A percentile compares a stretch with the other conserved stretches of the same genome.
Evolutionary conservation across 2,329 filamentous ascomycete species (phyloP).

Genomic region (Botryotinia calthae): DNA sequence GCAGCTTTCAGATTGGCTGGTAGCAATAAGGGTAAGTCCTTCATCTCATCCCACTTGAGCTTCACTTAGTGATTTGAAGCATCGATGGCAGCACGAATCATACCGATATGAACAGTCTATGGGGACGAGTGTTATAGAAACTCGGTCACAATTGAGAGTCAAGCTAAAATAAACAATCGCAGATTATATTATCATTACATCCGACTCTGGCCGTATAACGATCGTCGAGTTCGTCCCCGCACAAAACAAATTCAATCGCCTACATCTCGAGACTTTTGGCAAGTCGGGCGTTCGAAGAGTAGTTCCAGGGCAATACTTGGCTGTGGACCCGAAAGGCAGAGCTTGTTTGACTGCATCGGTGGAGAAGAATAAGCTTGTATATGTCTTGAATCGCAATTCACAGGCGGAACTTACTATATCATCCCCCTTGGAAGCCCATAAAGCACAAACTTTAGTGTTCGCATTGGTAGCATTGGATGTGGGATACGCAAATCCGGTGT

Average conservation of each 20-base stretch:
- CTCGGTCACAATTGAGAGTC: conserved; percentile 24
- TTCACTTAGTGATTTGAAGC: conserved; percentile 72
- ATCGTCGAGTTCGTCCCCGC: conserved; percentile 88
- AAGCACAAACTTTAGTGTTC: conserved; percentile 85
- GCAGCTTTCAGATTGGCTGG: conserved; percentile 89
- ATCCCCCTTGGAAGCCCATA: conserved; percentile 93
- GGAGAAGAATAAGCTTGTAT: conserved; percentile 99
- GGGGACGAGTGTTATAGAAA: conserved; percentile 24
- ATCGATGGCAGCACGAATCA: conserved; percentile 50
- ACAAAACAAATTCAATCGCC: conserved; percentile 80
- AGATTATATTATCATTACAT: conserved; percentile 96
- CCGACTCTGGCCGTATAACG: conserved; percentile 91
- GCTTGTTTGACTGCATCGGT: conserved; percentile 91
- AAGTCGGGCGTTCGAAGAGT: conserved; percentile 94
- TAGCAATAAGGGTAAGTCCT: conserved; percentile 85
- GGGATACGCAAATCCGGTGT: conserved; percentile 95
- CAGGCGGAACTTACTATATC: conserved; percentile 96
- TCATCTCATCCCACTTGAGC: conserved; percentile 43
- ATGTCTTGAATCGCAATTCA: conserved; percentile 92
- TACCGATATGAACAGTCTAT: conserved; percentile 35
- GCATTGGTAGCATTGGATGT: conserved; percentile 87
- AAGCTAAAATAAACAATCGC: conserved; percentile 36
- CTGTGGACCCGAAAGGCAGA: conserved; percentile 91
- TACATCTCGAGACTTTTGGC: conserved; percentile 96
- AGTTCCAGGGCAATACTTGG: conserved; percentile 92